Evolutionary conservation across 106 monocot species (phyloP).

Genomic region (Phalaenopsis aphrodite): DNA sequence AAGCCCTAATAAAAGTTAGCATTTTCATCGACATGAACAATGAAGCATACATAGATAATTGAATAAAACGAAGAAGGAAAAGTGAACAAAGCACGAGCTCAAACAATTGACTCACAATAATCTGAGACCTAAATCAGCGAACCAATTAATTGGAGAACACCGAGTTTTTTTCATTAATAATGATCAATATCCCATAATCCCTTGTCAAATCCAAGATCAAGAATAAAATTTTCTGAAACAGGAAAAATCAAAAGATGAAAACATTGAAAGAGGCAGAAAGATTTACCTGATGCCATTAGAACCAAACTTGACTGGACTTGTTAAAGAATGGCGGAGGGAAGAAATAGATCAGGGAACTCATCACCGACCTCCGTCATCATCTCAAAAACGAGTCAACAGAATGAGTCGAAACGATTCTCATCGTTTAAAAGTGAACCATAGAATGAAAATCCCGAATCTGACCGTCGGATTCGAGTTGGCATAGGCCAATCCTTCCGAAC

Average conservation of each 20-base stretch:
- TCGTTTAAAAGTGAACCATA: background rate
- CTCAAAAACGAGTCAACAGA: background rate
- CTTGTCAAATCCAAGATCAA: background rate
- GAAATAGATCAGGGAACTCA: background rate
- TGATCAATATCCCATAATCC: background rate
- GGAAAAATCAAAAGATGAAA: background rate
- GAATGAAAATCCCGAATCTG: background rate
- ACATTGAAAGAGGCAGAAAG: background rate
- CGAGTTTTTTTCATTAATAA: background rate
- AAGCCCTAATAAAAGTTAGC: background rate
- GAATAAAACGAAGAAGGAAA: background rate
- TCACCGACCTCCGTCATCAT: background rate
- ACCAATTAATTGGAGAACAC: background rate
- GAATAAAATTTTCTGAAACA: background rate
- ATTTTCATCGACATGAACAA: background rate
- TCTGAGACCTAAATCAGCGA: background rate
- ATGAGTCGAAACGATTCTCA: background rate
- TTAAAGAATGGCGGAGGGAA: background rate
- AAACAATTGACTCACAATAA: background rate
- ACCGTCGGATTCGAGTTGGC: background rate
- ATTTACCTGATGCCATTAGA: constrained; percentile 2
- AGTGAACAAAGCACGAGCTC: background rate
- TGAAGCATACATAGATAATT: background rate
- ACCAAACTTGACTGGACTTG: background rate
- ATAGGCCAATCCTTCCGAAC: background rate